Percentiles rank a stretch among this genome's conserved stretches.
Evolutionary conservation across 306 rosid species (phyloP).

Genomic region (Ceratonia siliqua): DNA sequence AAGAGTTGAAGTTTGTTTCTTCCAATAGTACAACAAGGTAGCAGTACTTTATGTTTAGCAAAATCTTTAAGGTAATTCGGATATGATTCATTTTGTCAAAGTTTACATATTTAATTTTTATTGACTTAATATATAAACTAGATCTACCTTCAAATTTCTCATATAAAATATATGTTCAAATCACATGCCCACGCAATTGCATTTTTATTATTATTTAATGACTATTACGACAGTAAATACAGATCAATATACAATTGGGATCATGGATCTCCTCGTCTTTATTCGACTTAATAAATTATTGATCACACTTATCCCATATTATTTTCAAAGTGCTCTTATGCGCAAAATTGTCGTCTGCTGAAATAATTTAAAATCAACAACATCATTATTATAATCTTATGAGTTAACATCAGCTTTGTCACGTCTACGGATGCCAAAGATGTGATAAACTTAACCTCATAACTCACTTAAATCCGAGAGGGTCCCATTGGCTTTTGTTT

Average conservation of each 20-base stretch:
- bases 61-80: no score
- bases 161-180: background rate
- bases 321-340: constrained; percentile 10
- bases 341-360: constrained; percentile 41
- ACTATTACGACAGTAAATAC: constrained; percentile 12
- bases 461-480: constrained; percentile 31
- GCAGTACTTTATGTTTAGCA: no score
- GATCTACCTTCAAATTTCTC: no score
- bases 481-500: constrained; percentile 38
- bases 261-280: background rate
- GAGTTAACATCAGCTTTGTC: constrained; percentile 23
- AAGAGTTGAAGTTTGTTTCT: no score
- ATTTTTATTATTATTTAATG: background rate
- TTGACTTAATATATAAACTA: no score
- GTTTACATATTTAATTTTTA: no score
- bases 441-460: constrained; percentile 21
- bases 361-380: constrained; percentile 21
- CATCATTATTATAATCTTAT: constrained; percentile 33
- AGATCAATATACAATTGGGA: background rate
- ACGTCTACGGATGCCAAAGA: constrained; percentile 38
- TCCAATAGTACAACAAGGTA: no score
- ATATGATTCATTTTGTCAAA: no score
- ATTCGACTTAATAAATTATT: constrained; percentile 37
- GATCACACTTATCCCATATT: constrained; percentile 5
- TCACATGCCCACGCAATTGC: background rate